phyloP scores from a whole-genome alignment of 31 red algal genomes.

The Odonthalia washingtoniensis region DNA sequence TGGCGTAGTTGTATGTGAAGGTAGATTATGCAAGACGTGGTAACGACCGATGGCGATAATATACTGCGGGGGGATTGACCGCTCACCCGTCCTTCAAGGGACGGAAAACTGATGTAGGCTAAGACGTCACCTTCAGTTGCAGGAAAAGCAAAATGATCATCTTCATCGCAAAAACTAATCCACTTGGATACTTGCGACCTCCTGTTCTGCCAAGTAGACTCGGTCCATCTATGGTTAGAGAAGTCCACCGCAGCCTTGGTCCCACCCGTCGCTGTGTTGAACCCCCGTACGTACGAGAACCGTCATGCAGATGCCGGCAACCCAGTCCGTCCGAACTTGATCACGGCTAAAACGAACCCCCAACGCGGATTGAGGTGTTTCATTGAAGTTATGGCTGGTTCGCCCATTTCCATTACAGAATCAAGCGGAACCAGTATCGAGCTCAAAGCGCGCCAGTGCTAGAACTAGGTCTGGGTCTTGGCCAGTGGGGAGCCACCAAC shows the following conservation, averaged over 20 bases:
- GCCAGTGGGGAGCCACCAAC: constrained; percentile 36
- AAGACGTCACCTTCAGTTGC: constrained; percentile 29
- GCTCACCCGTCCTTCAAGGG: constrained; percentile 15
- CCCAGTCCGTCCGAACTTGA: background rate
- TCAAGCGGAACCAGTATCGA: constrained; percentile 15
- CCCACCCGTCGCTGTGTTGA: background rate
- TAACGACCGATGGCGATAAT: constrained; percentile 21
- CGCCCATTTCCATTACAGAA: background rate
- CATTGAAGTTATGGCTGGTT: background rate
- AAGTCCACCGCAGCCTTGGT: constrained; percentile 1
- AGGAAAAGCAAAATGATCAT: background rate
- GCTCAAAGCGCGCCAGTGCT: constrained; percentile 16
- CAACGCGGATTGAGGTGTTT: constrained; percentile 17
- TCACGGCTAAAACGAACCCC: constrained; percentile 12
- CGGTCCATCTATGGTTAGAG: constrained; percentile 9
- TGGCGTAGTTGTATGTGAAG: background rate
- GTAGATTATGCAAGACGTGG: constrained; percentile 19
- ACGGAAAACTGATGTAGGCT: constrained; percentile 29
- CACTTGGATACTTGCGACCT: constrained; percentile 3
- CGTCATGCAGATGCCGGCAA: background rate
- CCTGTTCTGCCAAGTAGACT: constrained; percentile 9
- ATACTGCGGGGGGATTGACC: constrained; percentile 21
- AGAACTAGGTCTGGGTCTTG: constrained; percentile 43
- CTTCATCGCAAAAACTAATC: constrained; percentile 45
- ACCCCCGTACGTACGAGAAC: background rate